Conservation (phyloP, 2,329 filamentous ascomycete genomes). For the Penicillium sp. region DNA sequence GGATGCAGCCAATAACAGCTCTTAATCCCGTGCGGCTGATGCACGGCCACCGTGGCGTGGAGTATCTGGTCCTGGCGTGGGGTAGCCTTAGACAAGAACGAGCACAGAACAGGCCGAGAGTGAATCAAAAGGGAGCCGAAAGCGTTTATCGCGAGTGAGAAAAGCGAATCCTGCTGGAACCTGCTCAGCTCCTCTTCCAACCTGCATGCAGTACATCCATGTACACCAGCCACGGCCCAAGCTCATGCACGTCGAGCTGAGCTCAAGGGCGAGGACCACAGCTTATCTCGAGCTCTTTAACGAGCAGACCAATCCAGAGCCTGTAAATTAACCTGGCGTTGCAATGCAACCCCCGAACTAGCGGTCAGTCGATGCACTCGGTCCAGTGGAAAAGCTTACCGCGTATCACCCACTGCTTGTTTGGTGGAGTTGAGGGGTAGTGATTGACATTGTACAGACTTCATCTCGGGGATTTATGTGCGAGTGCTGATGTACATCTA, state of each 20-base stretch:
- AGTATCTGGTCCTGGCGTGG: neutral
- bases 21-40: neutral
- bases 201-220: neutral
- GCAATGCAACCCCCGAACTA: slow-evolving; percentile 6
- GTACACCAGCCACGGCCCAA: neutral
- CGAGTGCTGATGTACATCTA: neutral
- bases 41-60: neutral
- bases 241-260: slow-evolving; percentile 11
- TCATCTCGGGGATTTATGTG: neutral
- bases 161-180: neutral
- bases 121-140: neutral
- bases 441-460: neutral
- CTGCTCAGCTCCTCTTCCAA: neutral
- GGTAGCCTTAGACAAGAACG: neutral
- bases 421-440: neutral
- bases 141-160: neutral
- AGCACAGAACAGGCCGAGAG: neutral
- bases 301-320: neutral
- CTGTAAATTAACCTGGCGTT: neutral
- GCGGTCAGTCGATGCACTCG: slow-evolving; percentile 12
- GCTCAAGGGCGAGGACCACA: slow-evolving; percentile 5
- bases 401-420: slow-evolving; percentile 4
- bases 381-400: slow-evolving; percentile 2
- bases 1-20: neutral
- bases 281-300: slow-evolving; percentile 9